Percentiles rank a stretch among this genome's conserved stretches.
Conservation (phyloP, 192 early-diverging fungal genomes). For the Dissophora ornata region DNA sequence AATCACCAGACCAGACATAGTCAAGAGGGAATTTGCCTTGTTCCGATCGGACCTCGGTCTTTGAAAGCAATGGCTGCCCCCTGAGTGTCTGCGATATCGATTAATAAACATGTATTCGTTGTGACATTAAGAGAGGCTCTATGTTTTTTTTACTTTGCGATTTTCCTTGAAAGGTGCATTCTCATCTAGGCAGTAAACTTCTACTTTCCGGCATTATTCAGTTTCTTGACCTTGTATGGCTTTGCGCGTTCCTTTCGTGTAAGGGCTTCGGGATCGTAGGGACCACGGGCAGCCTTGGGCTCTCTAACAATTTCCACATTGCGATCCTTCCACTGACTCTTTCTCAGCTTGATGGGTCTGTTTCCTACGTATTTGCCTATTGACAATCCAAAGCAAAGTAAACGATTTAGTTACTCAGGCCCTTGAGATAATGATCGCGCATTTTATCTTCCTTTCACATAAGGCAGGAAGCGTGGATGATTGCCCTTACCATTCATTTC, state of each 20-base stretch:
- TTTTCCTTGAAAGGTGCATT: neutral
- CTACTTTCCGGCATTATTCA: constrained; percentile 54
- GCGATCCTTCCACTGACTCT: constrained; percentile 93
- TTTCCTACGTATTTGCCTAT: constrained; percentile 96
- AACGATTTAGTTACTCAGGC: neutral
- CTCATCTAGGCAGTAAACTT: neutral
- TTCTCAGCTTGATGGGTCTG: constrained; percentile 92
- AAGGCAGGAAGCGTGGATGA: too few species aligned
- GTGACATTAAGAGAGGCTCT: too few species aligned
- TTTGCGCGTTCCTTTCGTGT: constrained; percentile 44
- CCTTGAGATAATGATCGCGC: too few species aligned
- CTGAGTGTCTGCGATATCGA: neutral
- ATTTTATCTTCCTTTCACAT: too few species aligned
- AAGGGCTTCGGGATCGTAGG: constrained; percentile 36
- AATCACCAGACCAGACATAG: constrained; percentile 45
- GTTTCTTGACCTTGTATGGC: constrained; percentile 53
- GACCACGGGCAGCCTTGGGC: constrained; percentile 33
- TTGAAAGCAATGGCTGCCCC: constrained; percentile 1
- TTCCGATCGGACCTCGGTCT: constrained; percentile 41
- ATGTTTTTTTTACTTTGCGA: too few species aligned
- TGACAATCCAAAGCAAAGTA: constrained; percentile 15
- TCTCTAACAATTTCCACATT: constrained; percentile 73
- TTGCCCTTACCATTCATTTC: constrained; percentile 91
- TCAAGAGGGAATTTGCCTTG: constrained; percentile 54
- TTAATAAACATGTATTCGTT: neutral